Percentiles rank a stretch among this genome's conserved stretches.
Evolutionary conservation across 2,329 filamentous ascomycete species (phyloP).

Genomic region (Teratosphaeriaceae sp.): DNA sequence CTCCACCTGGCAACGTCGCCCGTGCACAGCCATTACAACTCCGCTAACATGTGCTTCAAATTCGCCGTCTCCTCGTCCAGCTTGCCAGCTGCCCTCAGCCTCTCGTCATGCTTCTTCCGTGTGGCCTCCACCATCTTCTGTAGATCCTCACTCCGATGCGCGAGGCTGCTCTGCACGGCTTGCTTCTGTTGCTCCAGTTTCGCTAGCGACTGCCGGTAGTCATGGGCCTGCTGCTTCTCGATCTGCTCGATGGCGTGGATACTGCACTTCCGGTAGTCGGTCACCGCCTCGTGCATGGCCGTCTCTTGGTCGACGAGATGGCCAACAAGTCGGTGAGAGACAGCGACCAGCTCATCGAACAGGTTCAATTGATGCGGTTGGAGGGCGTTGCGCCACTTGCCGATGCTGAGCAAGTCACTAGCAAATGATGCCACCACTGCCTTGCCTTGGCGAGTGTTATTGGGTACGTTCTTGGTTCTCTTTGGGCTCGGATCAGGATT

Average conservation of each 20-base stretch:
- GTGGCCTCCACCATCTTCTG: slow-evolving; percentile 9
- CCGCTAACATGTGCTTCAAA: slow-evolving; percentile 4
- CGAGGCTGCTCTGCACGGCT: slow-evolving; percentile 5
- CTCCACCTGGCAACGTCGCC: too few relatives aligned
- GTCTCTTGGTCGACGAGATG: slow-evolving; percentile 43
- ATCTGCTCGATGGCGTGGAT: slow-evolving; percentile 38
- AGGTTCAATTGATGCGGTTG: slow-evolving; percentile 34
- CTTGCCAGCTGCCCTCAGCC: slow-evolving; percentile 1
- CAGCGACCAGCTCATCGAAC: slow-evolving; percentile 32
- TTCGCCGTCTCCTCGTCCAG: not conserved
- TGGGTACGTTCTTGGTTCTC: not conserved
- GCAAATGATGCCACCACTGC: not conserved
- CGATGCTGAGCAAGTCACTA: slow-evolving; percentile 23
- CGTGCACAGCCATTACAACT: too few relatives aligned
- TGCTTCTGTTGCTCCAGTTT: slow-evolving; percentile 22
- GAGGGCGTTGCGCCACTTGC: slow-evolving; percentile 32
- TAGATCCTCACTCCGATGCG: slow-evolving; percentile 12
- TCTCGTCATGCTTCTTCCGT: slow-evolving; percentile 7
- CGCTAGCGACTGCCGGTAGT: slow-evolving; percentile 23
- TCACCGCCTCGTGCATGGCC: slow-evolving; percentile 37
- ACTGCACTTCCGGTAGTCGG: slow-evolving; percentile 39
- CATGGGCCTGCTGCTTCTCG: slow-evolving; percentile 34
- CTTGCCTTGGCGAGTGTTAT: not conserved
- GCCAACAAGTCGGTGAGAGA: slow-evolving; percentile 37
- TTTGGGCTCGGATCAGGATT: not conserved